Percentiles rank a stretch among this genome's conserved stretches.
phyloP scores from a whole-genome alignment of 352 stramenopile genomes.

The Globisporangium cystogenes region DNA sequence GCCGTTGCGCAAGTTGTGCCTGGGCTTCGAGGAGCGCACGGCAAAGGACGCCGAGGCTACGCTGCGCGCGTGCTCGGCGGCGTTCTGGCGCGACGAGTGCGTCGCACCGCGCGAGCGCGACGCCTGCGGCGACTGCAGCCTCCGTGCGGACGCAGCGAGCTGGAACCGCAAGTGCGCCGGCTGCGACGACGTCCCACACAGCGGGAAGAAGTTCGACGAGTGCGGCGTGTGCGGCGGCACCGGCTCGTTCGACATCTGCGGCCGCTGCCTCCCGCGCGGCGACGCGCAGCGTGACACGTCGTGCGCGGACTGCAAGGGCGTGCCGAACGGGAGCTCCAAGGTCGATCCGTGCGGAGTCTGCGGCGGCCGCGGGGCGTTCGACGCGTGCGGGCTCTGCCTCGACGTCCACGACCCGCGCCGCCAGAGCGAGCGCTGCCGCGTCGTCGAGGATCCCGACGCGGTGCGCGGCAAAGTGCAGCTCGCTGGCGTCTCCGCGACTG shows the following conservation, averaged over 20 bases:
- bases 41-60: not conserved
- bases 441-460: conserved; percentile 25
- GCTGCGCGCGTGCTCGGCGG: conserved; percentile 9
- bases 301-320: conserved; percentile 27
- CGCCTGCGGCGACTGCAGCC: conserved; percentile 20
- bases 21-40: not conserved
- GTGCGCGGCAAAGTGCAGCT: conserved; percentile 16
- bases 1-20: not conserved
- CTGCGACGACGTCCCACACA: conserved; percentile 23
- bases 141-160: not conserved
- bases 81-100: conserved; percentile 18
- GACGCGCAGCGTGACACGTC: conserved; percentile 15
- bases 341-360: conserved; percentile 24
- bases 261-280: conserved; percentile 18
- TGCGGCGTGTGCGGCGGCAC: conserved; percentile 27
- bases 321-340: conserved; percentile 13
- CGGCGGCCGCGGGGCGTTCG: conserved; percentile 26
- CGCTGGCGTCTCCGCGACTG: not conserved
- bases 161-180: conserved; percentile 24
- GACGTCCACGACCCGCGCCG: conserved; percentile 22
- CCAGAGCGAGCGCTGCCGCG: conserved; percentile 23
- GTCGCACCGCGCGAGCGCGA: conserved; percentile 14
- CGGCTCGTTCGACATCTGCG: conserved; percentile 23
- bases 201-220: conserved; percentile 16
- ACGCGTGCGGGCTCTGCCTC: conserved; percentile 29